Base-by-base conservation (phyloP, 768 basidiomycete species). In the Phanerochaete carnosa region DNA sequence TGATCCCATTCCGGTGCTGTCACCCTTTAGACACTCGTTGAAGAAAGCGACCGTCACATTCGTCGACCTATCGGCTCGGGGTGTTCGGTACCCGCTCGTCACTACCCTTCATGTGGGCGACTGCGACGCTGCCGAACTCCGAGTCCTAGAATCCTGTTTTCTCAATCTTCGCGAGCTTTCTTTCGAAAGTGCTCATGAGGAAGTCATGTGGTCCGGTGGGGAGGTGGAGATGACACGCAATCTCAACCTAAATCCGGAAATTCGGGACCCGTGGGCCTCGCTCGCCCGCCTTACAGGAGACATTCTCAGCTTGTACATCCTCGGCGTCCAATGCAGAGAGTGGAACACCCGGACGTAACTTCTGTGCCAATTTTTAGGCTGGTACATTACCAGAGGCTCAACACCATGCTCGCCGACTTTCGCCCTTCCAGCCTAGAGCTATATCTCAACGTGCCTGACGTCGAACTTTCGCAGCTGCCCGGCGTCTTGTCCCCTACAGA, bases 251-350 rank as follows among this genome's bases (percentile, higher is more conserved):
- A 8, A 37, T 1, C 2, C 60, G n/a, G 53, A 55, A 23, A 6
- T 9, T 9, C 16, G 5, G 13, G 46, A 15, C 45, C 4, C n/a
- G 3, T 61, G 60, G 53, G 23, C n/a, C 1, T 26, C n/a, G 32
- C 25, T 61, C 15, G 22, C 32, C 8, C 26, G 30, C 15, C 32
- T 49, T 12, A n/a, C 29, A n/a, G 60, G 53, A 4, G 45, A 45
- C 28, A 37, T 61, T n/a, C 33, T 37, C 6, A 61, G 60, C 45
- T n/a, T 61, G 3, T 61, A 61, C 25, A 52, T 47, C 16, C 54
- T 61, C 45, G 60, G 43, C 32, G 11, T 61, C 16, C 45, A 13
- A 4, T 55, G 53, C 54, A n/a, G n/a, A 3, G 16, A 12, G 33
- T 61, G 19, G 11, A 49, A 3, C 29, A 37, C 28, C 22, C 56